Conservation (phyloP, 306 rosid species). For the cucumber (Cucumis sativus) region DNA sequence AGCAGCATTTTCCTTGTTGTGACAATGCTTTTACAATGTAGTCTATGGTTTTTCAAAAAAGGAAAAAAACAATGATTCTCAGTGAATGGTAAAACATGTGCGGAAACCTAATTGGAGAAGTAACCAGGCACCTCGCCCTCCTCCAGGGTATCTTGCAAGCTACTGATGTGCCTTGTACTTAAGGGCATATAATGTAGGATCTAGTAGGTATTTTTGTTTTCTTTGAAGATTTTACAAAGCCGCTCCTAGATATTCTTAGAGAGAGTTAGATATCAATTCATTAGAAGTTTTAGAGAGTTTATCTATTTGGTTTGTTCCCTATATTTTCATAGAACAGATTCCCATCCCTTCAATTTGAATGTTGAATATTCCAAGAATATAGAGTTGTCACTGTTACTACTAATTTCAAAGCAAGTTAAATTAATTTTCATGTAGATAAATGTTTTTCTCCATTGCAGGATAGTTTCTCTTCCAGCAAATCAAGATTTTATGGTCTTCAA, state of each 20-base stretch:
- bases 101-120: background rate
- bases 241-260: background rate
- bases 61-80: background rate
- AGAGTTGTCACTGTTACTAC: background rate
- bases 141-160: background rate
- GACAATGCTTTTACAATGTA: background rate
- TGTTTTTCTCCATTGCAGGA: conserved; percentile 35
- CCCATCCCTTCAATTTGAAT: background rate
- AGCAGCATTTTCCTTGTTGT: background rate
- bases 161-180: background rate
- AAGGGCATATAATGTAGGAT: background rate
- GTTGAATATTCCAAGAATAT: background rate
- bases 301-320: background rate
- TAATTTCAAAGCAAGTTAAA: background rate
- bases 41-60: background rate
- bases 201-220: background rate
- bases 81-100: background rate
- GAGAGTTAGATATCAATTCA: background rate
- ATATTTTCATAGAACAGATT: background rate
- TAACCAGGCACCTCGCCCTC: background rate
- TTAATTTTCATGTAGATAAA: background rate
- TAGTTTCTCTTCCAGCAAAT: conserved; percentile 63
- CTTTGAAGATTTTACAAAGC: background rate
- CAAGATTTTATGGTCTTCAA: conserved; percentile 80
- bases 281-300: background rate